Percentiles rank a stretch among this genome's conserved stretches.
phyloP scores from a whole-genome alignment of 768 basidiomycete genomes.

The Boletus sp. region DNA sequence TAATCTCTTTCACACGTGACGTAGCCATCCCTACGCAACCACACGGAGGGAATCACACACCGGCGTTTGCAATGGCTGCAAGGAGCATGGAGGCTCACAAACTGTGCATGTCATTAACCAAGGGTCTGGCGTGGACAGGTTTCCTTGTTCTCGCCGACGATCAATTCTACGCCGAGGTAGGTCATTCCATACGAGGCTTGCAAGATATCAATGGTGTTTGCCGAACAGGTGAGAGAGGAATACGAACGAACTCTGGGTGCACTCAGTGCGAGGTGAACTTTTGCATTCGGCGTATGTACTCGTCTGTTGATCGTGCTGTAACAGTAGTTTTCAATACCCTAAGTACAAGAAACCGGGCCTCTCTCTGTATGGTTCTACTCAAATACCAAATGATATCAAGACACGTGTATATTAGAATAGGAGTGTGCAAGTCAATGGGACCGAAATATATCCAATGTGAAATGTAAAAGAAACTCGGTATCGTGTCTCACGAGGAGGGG shows the following conservation, averaged over 20 bases:
- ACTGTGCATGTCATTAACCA: slow-evolving; percentile 53
- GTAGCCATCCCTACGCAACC: slow-evolving; percentile 71
- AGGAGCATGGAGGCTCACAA: slow-evolving; percentile 60
- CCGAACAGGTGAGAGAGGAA: slow-evolving; percentile 26
- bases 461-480: slow-evolving; percentile 10
- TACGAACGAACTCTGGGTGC: slow-evolving; percentile 13
- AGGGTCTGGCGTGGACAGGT: slow-evolving; percentile 61
- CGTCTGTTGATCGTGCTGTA: slow-evolving; percentile 8
- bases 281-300: background rate
- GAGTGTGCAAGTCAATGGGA: slow-evolving; percentile 15
- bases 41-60: slow-evolving; percentile 75
- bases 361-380: slow-evolving; percentile 16
- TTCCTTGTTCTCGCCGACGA: slow-evolving; percentile 58
- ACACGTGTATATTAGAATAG: slow-evolving; percentile 22
- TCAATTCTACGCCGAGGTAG: slow-evolving; percentile 55
- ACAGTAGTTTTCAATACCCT: slow-evolving; percentile 16
- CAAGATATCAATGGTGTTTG: background rate
- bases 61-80: slow-evolving; percentile 61
- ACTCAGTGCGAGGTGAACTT: background rate
- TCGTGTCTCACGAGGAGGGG: slow-evolving; percentile 12
- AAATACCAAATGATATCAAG: slow-evolving; percentile 10
- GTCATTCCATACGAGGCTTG: background rate
- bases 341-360: slow-evolving; percentile 1
- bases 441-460: slow-evolving; percentile 17
- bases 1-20: slow-evolving; percentile 25